Evolutionary conservation across 1,284 basidiomycete species (phyloP).

Genomic region (Irpex lacteus): DNA sequence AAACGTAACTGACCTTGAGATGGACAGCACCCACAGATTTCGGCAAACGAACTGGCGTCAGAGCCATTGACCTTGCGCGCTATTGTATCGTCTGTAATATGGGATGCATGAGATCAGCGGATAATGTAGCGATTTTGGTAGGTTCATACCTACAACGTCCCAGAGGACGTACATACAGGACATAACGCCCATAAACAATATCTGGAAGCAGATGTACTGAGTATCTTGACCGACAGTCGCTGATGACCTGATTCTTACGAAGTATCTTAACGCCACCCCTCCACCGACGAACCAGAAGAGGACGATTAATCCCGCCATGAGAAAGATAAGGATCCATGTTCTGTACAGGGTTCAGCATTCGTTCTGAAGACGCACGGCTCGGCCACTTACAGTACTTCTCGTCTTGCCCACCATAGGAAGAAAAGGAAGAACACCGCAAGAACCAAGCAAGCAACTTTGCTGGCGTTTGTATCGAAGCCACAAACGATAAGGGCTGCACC

Average conservation of each 20-base stretch:
- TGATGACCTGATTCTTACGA: constrained; percentile 42
- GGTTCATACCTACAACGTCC: constrained; percentile 75
- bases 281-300: constrained; percentile 84
- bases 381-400: constrained; percentile 68
- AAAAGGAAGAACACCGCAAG: constrained; percentile 88
- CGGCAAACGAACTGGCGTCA: constrained; percentile 89
- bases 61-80: constrained; percentile 88
- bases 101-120: constrained; percentile 3
- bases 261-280: constrained; percentile 68
- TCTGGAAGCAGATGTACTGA: constrained; percentile 36
- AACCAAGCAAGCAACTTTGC: constrained; percentile 84
- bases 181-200: constrained; percentile 96
- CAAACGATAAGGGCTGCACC: constrained; percentile 89
- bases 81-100: constrained; percentile 77
- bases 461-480: constrained; percentile 92
- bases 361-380: neutral
- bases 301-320: constrained; percentile 73
- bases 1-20: constrained; percentile 48
- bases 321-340: constrained; percentile 72
- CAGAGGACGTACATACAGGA: constrained; percentile 84
- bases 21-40: constrained; percentile 81
- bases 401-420: constrained; percentile 88
- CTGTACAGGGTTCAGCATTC: constrained; percentile 32
- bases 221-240: constrained; percentile 6
- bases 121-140: neutral